Conservation (phyloP, 2,329 filamentous ascomycete genomes). For the Xylariaceae sp. region DNA sequence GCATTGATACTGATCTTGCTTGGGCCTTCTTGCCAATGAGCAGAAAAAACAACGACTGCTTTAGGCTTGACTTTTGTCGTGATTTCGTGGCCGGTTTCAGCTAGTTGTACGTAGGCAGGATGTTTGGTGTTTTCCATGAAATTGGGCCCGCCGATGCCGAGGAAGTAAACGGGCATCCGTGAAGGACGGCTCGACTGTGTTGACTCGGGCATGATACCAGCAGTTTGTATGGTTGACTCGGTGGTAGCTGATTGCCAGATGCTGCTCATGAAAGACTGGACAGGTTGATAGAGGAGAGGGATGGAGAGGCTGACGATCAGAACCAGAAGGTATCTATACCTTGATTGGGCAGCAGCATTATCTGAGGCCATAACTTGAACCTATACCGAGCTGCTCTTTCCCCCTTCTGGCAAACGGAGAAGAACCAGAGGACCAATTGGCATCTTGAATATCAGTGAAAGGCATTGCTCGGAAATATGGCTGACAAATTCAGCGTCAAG, state of each 20-base stretch:
- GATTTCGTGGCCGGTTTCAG: conserved; percentile 62
- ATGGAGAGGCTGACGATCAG: neutral
- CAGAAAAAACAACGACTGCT: conserved; percentile 69
- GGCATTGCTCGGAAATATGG: no score
- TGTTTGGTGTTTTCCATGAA: conserved; percentile 66
- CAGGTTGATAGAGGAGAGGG: neutral
- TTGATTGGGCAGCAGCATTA: no score
- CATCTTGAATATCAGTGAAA: no score
- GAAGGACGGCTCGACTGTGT: no score
- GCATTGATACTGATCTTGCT: conserved; percentile 63
- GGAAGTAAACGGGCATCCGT: conserved; percentile 34
- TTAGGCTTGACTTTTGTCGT: conserved; percentile 65
- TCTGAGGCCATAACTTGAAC: no score
- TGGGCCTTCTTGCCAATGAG: conserved; percentile 65
- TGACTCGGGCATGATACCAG: conserved; percentile 21
- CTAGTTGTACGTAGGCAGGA: conserved; percentile 62
- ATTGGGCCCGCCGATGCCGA: conserved; percentile 51
- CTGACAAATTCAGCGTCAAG: no score
- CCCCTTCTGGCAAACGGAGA: no score
- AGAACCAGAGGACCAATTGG: no score
- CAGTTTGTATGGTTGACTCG: neutral
- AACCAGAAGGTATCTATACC: neutral
- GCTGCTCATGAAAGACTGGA: no score
- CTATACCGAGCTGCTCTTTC: no score
- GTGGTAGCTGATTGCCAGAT: no score